phyloP scores from a whole-genome alignment of 2,329 filamentous ascomycete genomes.

The Aureobasidium melanogenum region DNA sequence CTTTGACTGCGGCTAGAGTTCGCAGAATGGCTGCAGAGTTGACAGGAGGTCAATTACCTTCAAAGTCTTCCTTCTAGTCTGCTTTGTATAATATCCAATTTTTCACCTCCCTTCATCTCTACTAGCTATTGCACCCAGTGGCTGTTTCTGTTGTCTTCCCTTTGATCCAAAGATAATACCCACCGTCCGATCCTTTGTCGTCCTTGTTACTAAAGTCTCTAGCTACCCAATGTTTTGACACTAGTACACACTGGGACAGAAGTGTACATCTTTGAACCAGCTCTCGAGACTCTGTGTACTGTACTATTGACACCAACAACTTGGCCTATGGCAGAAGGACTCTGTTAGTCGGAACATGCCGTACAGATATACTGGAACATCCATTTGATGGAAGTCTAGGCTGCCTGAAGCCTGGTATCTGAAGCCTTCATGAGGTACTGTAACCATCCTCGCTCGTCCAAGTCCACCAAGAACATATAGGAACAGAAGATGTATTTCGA shows the following conservation, averaged over 20 bases:
- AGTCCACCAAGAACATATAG: not conserved
- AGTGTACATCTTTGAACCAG: not conserved
- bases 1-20: constrained; percentile 43
- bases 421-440: not conserved
- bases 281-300: not conserved
- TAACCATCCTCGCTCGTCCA: not conserved
- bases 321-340: not conserved
- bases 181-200: not conserved
- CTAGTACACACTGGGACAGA: not conserved
- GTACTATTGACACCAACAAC: not conserved
- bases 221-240: not conserved
- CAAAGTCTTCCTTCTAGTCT: not conserved
- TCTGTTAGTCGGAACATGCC: not conserved
- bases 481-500: not conserved
- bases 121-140: not conserved
- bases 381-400: not conserved
- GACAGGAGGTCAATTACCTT: constrained; percentile 54
- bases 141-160: not conserved
- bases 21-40: constrained; percentile 57
- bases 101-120: not conserved
- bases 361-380: not conserved
- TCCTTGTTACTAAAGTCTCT: not conserved
- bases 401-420: not conserved
- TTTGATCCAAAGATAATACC: not conserved
- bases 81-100: constrained; percentile 5